Base-by-base conservation (phyloP, 305 asterid genomes). In the Plantago lanceolata region DNA sequence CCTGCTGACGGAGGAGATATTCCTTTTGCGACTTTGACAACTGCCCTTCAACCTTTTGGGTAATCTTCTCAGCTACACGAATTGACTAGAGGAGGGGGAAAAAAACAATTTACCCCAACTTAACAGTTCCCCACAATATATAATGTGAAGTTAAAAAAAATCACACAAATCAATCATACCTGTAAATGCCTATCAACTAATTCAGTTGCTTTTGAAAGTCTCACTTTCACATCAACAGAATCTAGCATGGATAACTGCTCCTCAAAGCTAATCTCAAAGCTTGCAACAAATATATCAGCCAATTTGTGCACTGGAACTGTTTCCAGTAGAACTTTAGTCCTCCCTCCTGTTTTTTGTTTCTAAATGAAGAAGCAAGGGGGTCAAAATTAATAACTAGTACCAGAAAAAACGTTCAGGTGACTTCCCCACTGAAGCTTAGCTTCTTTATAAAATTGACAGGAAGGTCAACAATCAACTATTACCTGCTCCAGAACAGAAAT, bases 1-100 rank as follows among this genome's bases (percentile, higher is more conserved):
- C 99, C 99, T 94, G 99, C 70, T 94, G 97, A 37, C 99, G 97
- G 71, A 94, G 90, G 68, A 94, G 95, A 82, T 82, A 90, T 71
- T 94, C 99, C 84, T 94, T 94, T 84, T 94, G 99, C 5, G 99
- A 90, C 78, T 94, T 94, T 59, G 99, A 90, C 83, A 94, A 76
- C 72, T 90, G 99, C 57, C 97, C 97, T 82, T 94, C 99, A 68
- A 94, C 99, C 79, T 94, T 90, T 69, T 94, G 97, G 7, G 99
- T 90, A 49, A 94, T 94, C 84, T 90, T 94, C 82, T 94, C 97
- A 17, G 97, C 97, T 67, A 90, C 97, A 63, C 99, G 94, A 81
- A 90, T 94, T 21, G 99, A 94, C 99, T 94, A 80, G 80, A 75
- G 63, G 57, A 44, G 56, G 68, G 57, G 52, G 50, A 69, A 77